phyloP scores from a whole-genome alignment of 495 filamentous ascomycete species.

The Podospora sp. region DNA sequence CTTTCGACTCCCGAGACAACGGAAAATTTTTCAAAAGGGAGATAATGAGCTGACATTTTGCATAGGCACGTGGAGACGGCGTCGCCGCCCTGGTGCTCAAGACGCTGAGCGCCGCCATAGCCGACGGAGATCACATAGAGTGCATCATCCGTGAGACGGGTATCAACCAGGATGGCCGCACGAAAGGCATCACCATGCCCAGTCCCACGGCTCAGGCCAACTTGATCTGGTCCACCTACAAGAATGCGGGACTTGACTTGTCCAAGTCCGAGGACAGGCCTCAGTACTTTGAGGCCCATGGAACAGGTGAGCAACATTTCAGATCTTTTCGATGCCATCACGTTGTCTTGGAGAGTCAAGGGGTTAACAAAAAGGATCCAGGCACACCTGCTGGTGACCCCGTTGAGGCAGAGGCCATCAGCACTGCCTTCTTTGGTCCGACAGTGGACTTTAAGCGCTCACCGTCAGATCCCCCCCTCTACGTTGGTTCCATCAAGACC shows the following conservation, averaged over 20 bases:
- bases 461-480: constrained; percentile 16
- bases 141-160: constrained; percentile 58
- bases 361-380: constrained; percentile 41
- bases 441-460: neutral
- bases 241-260: constrained; percentile 45
- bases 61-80: constrained; percentile 63
- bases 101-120: constrained; percentile 48
- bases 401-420: constrained; percentile 1
- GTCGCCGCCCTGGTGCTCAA: constrained; percentile 58
- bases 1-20: no score
- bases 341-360: constrained; percentile 34
- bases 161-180: constrained; percentile 58
- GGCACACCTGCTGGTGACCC: constrained; percentile 12
- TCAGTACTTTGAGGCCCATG: constrained; percentile 51
- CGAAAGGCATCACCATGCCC: constrained; percentile 55
- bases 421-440: constrained; percentile 8
- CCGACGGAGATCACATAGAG: constrained; percentile 56
- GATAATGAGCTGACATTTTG: no score
- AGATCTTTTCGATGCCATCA: neutral
- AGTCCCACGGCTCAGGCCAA: constrained; percentile 52
- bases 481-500: constrained; percentile 52
- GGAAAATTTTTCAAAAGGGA: no score
- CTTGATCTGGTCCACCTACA: constrained; percentile 52
- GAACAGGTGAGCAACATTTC: constrained; percentile 22
- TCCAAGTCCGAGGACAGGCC: constrained; percentile 36